Evolutionary conservation across 768 basidiomycete species (phyloP).

Genomic region (Solioccasus polychromus): DNA sequence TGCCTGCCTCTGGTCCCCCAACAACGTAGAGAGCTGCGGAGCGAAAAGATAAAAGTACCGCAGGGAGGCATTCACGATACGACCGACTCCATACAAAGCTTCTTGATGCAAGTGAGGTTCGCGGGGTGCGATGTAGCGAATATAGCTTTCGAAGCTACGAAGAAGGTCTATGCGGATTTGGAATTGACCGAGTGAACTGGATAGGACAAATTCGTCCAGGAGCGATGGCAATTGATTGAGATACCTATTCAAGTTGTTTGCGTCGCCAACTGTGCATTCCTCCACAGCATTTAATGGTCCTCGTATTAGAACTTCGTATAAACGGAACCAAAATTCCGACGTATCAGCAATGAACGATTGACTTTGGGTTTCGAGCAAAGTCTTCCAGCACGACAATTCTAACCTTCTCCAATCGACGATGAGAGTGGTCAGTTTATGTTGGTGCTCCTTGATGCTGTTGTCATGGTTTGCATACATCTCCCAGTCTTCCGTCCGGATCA

Average conservation of each 20-base stretch:
- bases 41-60: conserved; percentile 65
- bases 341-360: conserved; percentile 40
- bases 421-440: conserved; percentile 59
- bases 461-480: conserved; percentile 93
- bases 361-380: conserved; percentile 70
- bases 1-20: conserved; percentile 51
- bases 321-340: conserved; percentile 86
- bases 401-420: conserved; percentile 90
- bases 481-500: conserved; percentile 92
- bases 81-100: conserved; percentile 48
- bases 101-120: conserved; percentile 30
- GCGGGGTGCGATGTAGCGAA: conserved; percentile 33
- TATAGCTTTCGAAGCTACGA: conserved; percentile 58
- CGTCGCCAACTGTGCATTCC: conserved; percentile 33
- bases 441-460: conserved; percentile 71
- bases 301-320: conserved; percentile 76
- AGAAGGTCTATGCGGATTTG: conserved; percentile 63
- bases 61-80: conserved; percentile 59
- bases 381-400: conserved; percentile 86
- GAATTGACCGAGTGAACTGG: conserved; percentile 85
- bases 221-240: conserved; percentile 68
- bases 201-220: conserved; percentile 73
- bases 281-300: conserved; percentile 52
- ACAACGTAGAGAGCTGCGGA: conserved; percentile 40
- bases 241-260: conserved; percentile 45